A percentile compares a stretch with the other conserved stretches of the same genome.
phyloP scores from a whole-genome alignment of 805 yeast species.

The Saturnispora serradocipensis region DNA sequence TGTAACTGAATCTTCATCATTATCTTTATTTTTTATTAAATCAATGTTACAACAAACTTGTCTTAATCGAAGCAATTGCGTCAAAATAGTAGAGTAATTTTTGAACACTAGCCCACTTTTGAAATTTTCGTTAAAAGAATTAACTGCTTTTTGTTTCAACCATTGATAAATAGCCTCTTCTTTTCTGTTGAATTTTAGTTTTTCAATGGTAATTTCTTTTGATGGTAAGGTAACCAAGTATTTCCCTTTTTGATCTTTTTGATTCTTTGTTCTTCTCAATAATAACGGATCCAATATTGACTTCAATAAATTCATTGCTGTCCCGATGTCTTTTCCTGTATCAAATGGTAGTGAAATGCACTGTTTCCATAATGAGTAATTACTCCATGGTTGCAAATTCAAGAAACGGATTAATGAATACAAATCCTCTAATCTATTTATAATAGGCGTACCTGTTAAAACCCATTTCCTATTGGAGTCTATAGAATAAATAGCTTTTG shows the following conservation, averaged over 20 bases:
- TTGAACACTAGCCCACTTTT: slow-evolving; percentile 59
- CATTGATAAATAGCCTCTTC: slow-evolving; percentile 62
- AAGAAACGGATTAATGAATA: slow-evolving; percentile 69
- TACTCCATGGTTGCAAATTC: slow-evolving; percentile 82
- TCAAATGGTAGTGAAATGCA: slow-evolving; percentile 81
- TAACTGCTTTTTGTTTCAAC: slow-evolving; percentile 58
- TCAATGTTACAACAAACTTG: slow-evolving; percentile 84
- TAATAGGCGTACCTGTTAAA: slow-evolving; percentile 88
- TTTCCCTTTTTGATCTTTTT: slow-evolving; percentile 66
- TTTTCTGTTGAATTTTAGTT: slow-evolving; percentile 52
- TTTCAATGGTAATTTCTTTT: slow-evolving; percentile 63
- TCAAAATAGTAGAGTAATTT: slow-evolving; percentile 68
- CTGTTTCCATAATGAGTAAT: slow-evolving; percentile 77
- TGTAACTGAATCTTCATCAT: slow-evolving; percentile 26
- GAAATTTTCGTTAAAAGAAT: slow-evolving; percentile 49
- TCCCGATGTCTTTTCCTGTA: slow-evolving; percentile 47
- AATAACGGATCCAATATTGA: slow-evolving; percentile 77
- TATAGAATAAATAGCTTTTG: slow-evolving; percentile 68
- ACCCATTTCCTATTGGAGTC: slow-evolving; percentile 67
- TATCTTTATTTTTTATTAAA: slow-evolving; percentile 38
- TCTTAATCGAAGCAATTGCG: slow-evolving; percentile 73
- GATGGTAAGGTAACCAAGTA: slow-evolving; percentile 69
- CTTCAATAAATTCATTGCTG: slow-evolving; percentile 77
- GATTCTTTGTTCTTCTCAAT: slow-evolving; percentile 75
- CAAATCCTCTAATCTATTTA: slow-evolving; percentile 79